Conservation (phyloP, 495 filamentous ascomycete genomes). For the Penicillium odoratum region DNA sequence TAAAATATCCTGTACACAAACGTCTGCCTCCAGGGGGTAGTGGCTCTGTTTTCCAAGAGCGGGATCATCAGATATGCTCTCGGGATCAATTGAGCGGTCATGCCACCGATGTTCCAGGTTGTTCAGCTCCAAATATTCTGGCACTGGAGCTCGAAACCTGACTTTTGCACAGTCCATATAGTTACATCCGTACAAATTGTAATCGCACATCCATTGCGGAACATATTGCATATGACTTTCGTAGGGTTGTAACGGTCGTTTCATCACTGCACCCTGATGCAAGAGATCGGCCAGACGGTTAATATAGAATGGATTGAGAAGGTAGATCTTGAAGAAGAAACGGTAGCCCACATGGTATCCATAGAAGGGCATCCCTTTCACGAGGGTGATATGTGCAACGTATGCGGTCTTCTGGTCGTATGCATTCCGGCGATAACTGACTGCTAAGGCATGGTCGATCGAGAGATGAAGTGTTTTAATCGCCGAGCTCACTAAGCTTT, state of each 20-base stretch:
- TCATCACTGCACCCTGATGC: constrained; percentile 82
- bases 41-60: constrained; percentile 76
- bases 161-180: constrained; percentile 73
- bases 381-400: constrained; percentile 85
- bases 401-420: constrained; percentile 66
- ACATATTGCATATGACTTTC: constrained; percentile 91
- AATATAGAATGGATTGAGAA: constrained; percentile 81
- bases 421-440: constrained; percentile 75
- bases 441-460: constrained; percentile 81
- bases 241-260: constrained; percentile 80
- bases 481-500: constrained; percentile 61
- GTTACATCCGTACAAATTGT: constrained; percentile 90
- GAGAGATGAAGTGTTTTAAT: constrained; percentile 72
- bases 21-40: constrained; percentile 84
- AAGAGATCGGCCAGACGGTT: constrained; percentile 81
- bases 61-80: constrained; percentile 57
- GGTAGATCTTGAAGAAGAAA: constrained; percentile 91
- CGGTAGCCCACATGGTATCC: constrained; percentile 91
- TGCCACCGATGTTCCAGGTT: constrained; percentile 74
- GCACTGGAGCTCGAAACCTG: constrained; percentile 74
- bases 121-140: constrained; percentile 59
- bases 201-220: constrained; percentile 97
- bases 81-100: constrained; percentile 60
- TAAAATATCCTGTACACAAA: constrained; percentile 83
- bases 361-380: constrained; percentile 94